Evolutionary conservation across 768 basidiomycete genomes (phyloP), one percentile per base, ranked within the genome.

Genomic region (Russula sp.): DNA sequence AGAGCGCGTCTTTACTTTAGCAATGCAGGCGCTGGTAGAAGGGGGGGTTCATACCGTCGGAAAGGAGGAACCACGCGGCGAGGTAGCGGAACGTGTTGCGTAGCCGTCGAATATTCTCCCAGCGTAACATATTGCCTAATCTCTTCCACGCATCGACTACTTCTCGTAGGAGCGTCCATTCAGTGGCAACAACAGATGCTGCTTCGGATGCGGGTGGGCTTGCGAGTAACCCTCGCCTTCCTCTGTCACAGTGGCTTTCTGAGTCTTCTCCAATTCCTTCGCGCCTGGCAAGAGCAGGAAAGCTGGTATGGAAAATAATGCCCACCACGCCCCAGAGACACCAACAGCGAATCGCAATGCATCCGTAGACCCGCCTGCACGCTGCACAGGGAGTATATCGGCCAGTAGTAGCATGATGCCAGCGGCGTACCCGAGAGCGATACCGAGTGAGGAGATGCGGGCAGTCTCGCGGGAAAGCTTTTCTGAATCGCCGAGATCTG

Each of bases 31-130:
- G 24, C 2, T 22, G 18, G 5, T 6, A 32, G 20, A 18, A 11
- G 4, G 38, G 5, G n/a, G 5, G 0, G 11, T 34, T 74, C 83
- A 51, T 58, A 90, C 93, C 92, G 70, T 98, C 95, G 1, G 90
- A 92, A 26, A 98, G 83, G 14, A 98, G 80, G 73, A 97, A 95
- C 94, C 95, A 98, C 0, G 96, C 93, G 6, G 87, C 83, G 49
- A 98, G 86, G 70, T 92, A 98, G 68, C 82, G 82, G 79, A 95
- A 98, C 1, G 94, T 94, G 71, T 93, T 88, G 34, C 82, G 81
- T 18, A 98, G 78, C 58, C 82, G 82, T 73, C 82, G 82, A 46
- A 95, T 84, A 71, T 96, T 87, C 9, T 75, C 76, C 80, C 84
- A 87, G 1, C 78, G 79, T 24, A 98, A 77, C 89, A 94, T 94